A percentile compares a stretch with the other conserved stretches of the same genome.
These are phyloP conservation scores for Colletotrichum chrysophilum DNA, from an alignment of 2,329 filamentous ascomycete species.

Conservation along the genomic window DNA sequence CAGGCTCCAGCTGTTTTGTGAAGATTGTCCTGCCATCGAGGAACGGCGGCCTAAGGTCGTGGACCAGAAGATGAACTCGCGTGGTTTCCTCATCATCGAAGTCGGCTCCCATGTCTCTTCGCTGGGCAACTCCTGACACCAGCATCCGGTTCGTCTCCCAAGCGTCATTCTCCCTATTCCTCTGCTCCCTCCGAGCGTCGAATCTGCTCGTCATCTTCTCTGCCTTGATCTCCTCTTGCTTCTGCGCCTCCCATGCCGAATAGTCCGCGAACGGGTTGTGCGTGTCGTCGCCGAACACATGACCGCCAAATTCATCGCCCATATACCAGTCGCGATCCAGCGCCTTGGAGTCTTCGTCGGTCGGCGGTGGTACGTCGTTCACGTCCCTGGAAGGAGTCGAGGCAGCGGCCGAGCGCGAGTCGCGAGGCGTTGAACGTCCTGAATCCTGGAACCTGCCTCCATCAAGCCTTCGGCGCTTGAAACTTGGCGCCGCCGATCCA, in stretches of 20 bases:
- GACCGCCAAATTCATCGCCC: conserved; percentile 80
- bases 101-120: conserved; percentile 79
- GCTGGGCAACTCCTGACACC: conserved; percentile 91
- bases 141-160: conserved; percentile 99
- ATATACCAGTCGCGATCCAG: conserved; percentile 94
- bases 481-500: conserved; percentile 44
- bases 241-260: conserved; percentile 71
- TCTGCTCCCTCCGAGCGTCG: conserved; percentile 76
- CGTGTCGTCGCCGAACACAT: conserved; percentile 88
- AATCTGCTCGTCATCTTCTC: conserved; percentile 81
- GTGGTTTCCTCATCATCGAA: conserved; percentile 93
- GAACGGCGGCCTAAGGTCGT: conserved; percentile 93
- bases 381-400: conserved; percentile 44
- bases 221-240: conserved; percentile 75
- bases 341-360: conserved; percentile 73
- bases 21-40: conserved; percentile 94
- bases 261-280: conserved; percentile 89
- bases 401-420: conserved; percentile 38
- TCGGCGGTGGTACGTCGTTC: conserved; percentile 57
- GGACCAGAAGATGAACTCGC: conserved; percentile 87
- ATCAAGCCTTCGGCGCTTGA: conserved; percentile 72
- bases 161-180: conserved; percentile 92
- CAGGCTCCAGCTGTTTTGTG: conserved; percentile 94
- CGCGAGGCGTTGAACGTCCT: conserved; percentile 45
- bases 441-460: conserved; percentile 32